phyloP scores from a whole-genome alignment of 1,284 basidiomycete species.

The Amylostereum chailletii region DNA sequence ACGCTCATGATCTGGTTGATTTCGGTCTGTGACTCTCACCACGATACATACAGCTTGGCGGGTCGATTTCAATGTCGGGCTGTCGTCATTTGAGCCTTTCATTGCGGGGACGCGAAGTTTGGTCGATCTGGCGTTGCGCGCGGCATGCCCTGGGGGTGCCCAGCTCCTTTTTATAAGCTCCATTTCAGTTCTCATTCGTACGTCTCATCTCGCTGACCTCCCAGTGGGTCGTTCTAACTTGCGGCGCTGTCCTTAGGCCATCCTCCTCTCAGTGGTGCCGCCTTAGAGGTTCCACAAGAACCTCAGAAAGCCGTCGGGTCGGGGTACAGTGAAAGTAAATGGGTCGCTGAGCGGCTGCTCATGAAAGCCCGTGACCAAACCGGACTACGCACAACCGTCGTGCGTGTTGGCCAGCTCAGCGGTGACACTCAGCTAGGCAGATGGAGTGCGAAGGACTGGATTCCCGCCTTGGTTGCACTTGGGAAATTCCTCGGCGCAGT shows the following conservation, averaged over 20 bases:
- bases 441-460: conserved; percentile 13
- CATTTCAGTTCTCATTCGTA: conserved; percentile 21
- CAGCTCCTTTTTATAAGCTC: conserved; percentile 28
- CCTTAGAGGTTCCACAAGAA: conserved; percentile 7
- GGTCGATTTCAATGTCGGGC: conserved; percentile 16
- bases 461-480: conserved; percentile 8
- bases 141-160: conserved; percentile 12
- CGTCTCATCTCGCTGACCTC: background rate
- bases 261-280: conserved; percentile 9
- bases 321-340: conserved; percentile 27
- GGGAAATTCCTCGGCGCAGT: conserved; percentile 2
- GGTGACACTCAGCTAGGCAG: conserved; percentile 5
- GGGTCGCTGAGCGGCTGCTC: conserved; percentile 1
- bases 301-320: conserved; percentile 11
- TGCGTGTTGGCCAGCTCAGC: conserved; percentile 11
- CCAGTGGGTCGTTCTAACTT: background rate
- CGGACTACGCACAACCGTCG: background rate
- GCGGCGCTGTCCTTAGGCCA: background rate
- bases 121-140: conserved; percentile 14
- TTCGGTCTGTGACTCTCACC: too few species aligned
- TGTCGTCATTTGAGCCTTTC: conserved; percentile 14
- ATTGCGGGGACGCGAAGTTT: conserved; percentile 12
- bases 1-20: background rate
- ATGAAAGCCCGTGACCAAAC: background rate
- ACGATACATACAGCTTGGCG: conserved; percentile 12